Conservation (phyloP, 2,329 filamentous ascomycete genomes). For the Penicillium hesseltinei region DNA sequence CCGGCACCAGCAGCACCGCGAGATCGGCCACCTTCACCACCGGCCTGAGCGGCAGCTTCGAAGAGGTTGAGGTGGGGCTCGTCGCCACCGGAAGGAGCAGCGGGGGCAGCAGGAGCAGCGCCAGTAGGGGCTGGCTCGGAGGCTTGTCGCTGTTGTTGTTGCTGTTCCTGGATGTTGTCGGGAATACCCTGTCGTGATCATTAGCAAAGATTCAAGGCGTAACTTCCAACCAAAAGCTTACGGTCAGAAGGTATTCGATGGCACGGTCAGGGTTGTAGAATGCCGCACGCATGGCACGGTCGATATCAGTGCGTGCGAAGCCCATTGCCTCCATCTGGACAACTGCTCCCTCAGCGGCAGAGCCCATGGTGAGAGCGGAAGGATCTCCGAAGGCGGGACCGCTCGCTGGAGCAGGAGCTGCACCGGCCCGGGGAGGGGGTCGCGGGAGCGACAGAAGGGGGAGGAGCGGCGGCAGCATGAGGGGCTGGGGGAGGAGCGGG, state of each 20-base stretch:
- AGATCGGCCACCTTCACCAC: constrained; percentile 34
- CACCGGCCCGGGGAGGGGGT: constrained; percentile 50
- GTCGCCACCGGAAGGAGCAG: constrained; percentile 45
- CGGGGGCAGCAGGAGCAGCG: constrained; percentile 31
- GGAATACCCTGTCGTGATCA: constrained; percentile 71
- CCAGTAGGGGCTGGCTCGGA: constrained; percentile 44
- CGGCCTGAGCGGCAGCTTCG: constrained; percentile 81
- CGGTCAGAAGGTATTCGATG: constrained; percentile 89
- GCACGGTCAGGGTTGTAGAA: constrained; percentile 97
- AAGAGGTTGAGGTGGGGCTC: constrained; percentile 78
- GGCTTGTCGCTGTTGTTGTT: constrained; percentile 62
- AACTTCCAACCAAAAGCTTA: constrained; percentile 48
- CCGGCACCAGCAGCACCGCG: constrained; percentile 34
- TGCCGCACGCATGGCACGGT: constrained; percentile 90
- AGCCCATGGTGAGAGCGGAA: constrained; percentile 81
- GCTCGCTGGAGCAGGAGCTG: constrained; percentile 36
- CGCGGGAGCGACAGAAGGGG: constrained; percentile 46
- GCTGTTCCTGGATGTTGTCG: constrained; percentile 72
- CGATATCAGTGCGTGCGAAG: constrained; percentile 82
- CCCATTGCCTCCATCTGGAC: constrained; percentile 97
- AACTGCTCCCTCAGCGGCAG: constrained; percentile 77
- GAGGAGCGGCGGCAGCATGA: constrained; percentile 55
- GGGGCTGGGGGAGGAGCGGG: constrained; percentile 51
- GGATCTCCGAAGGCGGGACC: constrained; percentile 62
- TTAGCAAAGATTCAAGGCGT: constrained; percentile 2